Evolutionary conservation across 192 early-diverging fungal species (phyloP).

Genomic region (Dimargaris cristalligena): DNA sequence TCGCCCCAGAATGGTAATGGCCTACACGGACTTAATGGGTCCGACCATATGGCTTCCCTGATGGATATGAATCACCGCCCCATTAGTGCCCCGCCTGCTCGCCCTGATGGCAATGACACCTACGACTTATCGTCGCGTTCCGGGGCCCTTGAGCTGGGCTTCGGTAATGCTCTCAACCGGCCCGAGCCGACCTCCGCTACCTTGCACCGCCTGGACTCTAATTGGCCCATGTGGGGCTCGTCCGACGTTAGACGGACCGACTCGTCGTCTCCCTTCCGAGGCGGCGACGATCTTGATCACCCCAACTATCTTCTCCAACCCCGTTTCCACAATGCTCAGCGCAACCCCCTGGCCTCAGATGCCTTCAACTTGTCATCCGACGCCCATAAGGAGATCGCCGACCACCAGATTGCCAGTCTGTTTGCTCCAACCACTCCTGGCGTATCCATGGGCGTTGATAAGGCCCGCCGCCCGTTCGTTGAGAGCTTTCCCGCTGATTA

Average conservation of each 20-base stretch:
- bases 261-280: not conserved
- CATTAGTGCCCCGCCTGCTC: slow-evolving; percentile 1
- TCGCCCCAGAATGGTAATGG: not conserved
- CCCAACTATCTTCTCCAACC: not conserved
- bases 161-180: too few relatives aligned
- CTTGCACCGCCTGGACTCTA: not conserved
- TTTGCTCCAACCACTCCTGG: not conserved
- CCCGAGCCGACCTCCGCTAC: too few relatives aligned
- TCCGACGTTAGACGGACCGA: not conserved
- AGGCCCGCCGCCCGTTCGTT: too few relatives aligned
- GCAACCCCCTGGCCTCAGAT: not conserved
- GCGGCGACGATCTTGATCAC: not conserved
- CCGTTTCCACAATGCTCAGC: not conserved
- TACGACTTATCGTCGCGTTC: not conserved
- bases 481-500: too few relatives aligned
- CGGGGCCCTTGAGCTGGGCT: too few relatives aligned
- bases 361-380: not conserved
- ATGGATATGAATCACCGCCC: not conserved
- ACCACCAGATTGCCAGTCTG: not conserved
- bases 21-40: not conserved
- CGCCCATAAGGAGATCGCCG: not conserved
- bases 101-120: not conserved
- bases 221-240: not conserved
- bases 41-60: not conserved
- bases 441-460: not conserved